Base-by-base conservation (phyloP, 1,284 basidiomycete species). In the Trametes sp. region DNA sequence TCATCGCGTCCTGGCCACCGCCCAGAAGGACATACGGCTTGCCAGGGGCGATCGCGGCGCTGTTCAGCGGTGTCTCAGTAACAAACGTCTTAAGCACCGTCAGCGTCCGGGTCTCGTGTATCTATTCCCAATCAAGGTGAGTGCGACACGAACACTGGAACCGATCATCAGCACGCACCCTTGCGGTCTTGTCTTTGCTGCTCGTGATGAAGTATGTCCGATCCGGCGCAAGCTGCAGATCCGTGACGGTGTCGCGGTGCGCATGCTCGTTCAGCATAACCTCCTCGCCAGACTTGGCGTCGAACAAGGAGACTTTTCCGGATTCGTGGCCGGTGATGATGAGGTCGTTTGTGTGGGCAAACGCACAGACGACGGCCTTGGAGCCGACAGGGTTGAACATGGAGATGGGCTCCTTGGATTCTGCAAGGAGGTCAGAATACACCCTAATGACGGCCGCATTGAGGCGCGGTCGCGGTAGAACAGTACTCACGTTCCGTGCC, bases 1-100 rank as follows among this genome's bases (percentile, higher is more conserved):
- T 92, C 96, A 97, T 98, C 10, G 97, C 97, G 75, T 98, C 97
- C 79, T 98, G 97, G 59, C 97, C 97, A 78, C 97, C 97, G 57
- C 98, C 98, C 44, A 98, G 82, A 35, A 98, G 85, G 53, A 97
- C 82, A 74, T 96, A 98, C 51, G 96, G 97, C 73, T 89, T 87
- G 58, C 85, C 83, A 3, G 94, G 93, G 19, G 95, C 87, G 54
- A 98, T 84, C 26, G 95, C 89, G 1, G 97, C 96, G 69, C 93
- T 96, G 81, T 99, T 99, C 65, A 99, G 81, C 0, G 97, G 97
- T 1, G 96, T 98, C 77, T 98, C 96, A 6, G 96, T 97, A 16
- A 88, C 78, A 78, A 85, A 99, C 4, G 95, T 96, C 81, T 99
- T 99, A 80, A 99, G 90, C 53, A 96, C 91, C 70, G 89, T 86